Base-by-base conservation (phyloP, 192 early-diverging fungal genomes). In the Dissophora globulifera region DNA sequence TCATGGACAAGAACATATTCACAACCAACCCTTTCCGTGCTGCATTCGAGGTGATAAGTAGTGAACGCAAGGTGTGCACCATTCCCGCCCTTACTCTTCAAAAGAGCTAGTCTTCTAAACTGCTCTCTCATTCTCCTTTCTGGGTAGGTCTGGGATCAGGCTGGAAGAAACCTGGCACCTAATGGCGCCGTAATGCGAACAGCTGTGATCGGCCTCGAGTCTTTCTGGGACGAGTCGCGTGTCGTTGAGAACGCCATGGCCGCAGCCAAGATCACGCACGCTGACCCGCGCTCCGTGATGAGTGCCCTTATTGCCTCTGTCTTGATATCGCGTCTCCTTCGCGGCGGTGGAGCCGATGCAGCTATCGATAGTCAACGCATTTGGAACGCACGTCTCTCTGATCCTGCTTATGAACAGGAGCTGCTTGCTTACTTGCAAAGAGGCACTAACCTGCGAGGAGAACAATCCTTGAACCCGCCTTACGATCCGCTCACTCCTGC, bases 1-100 rank as follows among this genome's bases (percentile, higher is more conserved):
- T 88, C 4, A 22, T 91, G 17, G 33, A 40, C 2, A 78, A 82
- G 42, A 65, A 79, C 9, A 41, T 61, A 2, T 91, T 85, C 62
- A 12, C 41, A 25, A 38, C 17, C 10, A 78, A 85, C 52, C 89
- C 90, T 4, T 69, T 74, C 46, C n/a, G 23, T 4, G 68, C 80
- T 0, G 75, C 80, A n/a, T 82, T 62, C 40, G 69, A 74, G 19
- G 66, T 71, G 57, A 20, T 29, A 26, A 31, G 23, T 7, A n/a
- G n/a, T n/a, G n/a, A n/a, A n/a, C n/a, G n/a, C n/a, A n/a, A n/a
- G n/a, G n/a, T n/a, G n/a, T n/a, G n/a, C n/a, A n/a, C n/a, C n/a
- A n/a, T n/a, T n/a, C n/a, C n/a, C n/a, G n/a, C n/a, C n/a, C n/a
- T n/a, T n/a, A n/a, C n/a, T n/a, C n/a, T n/a, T n/a, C n/a, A n/a